Conservation (phyloP, 2,329 filamentous ascomycete species). For the Talaromyces sp. region DNA sequence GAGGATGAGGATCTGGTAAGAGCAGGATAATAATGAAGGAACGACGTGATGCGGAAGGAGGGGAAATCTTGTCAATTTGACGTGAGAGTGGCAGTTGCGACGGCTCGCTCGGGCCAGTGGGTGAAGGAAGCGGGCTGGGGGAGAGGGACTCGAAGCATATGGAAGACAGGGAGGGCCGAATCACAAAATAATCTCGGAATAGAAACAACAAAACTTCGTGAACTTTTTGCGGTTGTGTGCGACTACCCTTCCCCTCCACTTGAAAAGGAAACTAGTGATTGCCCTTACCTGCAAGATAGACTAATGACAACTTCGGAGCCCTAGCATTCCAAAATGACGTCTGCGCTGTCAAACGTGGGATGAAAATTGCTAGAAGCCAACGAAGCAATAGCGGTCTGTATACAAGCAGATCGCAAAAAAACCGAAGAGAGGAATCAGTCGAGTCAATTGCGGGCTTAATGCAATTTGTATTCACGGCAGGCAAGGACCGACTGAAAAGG, state of each 20-base stretch:
- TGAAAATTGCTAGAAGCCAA: constrained; percentile 23
- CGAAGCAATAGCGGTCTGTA: constrained; percentile 15
- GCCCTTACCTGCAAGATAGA: constrained; percentile 28
- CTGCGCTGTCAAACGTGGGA: constrained; percentile 27
- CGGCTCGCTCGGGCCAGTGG: constrained; percentile 11
- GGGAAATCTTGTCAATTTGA: background rate
- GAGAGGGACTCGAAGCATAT: background rate
- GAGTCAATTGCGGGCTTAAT: constrained; percentile 10
- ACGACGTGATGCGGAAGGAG: constrained; percentile 8
- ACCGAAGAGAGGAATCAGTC: constrained; percentile 13
- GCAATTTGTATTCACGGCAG: background rate
- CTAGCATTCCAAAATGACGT: constrained; percentile 33
- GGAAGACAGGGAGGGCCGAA: background rate
- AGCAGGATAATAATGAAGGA: constrained; percentile 10
- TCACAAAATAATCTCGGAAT: background rate
- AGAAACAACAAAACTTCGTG: background rate
- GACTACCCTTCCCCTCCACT: background rate
- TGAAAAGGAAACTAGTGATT: constrained; percentile 2
- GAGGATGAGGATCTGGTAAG: background rate
- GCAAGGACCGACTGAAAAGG: constrained; percentile 17
- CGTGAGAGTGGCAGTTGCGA: constrained; percentile 22
- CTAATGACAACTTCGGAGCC: constrained; percentile 22
- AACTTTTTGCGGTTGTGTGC: background rate
- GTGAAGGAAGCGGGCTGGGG: constrained; percentile 4
- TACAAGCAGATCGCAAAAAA: constrained; percentile 6